Conservation (phyloP, 2,329 filamentous ascomycete genomes). For the Fonsecaea erecta region DNA sequence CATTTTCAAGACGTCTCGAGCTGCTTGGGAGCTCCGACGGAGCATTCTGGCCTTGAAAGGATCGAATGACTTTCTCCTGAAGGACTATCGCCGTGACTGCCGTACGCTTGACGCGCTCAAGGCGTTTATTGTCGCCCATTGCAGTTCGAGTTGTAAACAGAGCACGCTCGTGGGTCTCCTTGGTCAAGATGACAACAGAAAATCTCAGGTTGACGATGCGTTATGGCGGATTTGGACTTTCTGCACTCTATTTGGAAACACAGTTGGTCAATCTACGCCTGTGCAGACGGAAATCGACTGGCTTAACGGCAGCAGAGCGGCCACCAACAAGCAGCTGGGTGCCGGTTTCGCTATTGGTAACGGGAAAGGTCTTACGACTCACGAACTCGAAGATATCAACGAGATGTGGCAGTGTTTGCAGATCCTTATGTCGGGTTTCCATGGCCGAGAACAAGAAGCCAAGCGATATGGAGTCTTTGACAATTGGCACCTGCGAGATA, state of each 20-base stretch:
- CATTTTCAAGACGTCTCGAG: slow-evolving; percentile 31
- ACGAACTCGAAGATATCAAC: slow-evolving; percentile 66
- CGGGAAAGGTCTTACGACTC: slow-evolving; percentile 56
- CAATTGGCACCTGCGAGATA: slow-evolving; percentile 28
- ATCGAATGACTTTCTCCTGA: slow-evolving; percentile 31
- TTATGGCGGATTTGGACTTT: slow-evolving; percentile 71
- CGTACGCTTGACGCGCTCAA: slow-evolving; percentile 61
- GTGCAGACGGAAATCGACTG: slow-evolving; percentile 66
- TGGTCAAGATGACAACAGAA: slow-evolving; percentile 51
- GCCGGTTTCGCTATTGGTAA: slow-evolving; percentile 65
- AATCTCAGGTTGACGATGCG: slow-evolving; percentile 62
- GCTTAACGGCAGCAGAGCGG: slow-evolving; percentile 61
- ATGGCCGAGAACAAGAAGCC: slow-evolving; percentile 60
- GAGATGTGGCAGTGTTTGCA: slow-evolving; percentile 68
- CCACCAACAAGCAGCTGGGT: slow-evolving; percentile 54
- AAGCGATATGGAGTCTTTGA: slow-evolving; percentile 62
- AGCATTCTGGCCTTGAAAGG: slow-evolving; percentile 29
- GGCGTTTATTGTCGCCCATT: slow-evolving; percentile 59
- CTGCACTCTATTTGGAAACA: slow-evolving; percentile 64
- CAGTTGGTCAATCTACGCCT: slow-evolving; percentile 61
- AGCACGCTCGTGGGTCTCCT: slow-evolving; percentile 61
- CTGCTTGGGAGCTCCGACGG: slow-evolving; percentile 37
- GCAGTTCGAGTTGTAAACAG: slow-evolving; percentile 60
- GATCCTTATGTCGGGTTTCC: slow-evolving; percentile 60
- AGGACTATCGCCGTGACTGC: slow-evolving; percentile 48